These are phyloP conservation scores for Ophiocordyceps robertsii DNA, from an alignment of 2,329 filamentous ascomycete species.

Conservation along the genomic window DNA sequence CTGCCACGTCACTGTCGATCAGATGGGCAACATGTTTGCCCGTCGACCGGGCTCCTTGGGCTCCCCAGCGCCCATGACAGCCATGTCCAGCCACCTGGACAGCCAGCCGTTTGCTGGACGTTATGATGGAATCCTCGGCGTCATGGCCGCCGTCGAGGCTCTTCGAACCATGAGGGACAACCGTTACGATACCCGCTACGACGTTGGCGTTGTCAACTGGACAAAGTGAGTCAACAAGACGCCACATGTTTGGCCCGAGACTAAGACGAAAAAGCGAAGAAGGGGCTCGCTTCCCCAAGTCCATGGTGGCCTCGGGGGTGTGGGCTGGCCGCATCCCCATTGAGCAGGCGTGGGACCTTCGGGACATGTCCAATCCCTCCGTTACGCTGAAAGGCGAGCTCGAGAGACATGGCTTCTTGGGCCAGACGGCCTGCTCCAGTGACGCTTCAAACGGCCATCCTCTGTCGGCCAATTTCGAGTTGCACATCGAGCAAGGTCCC, in stretches of 20 bases:
- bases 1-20: slow-evolving; percentile 54
- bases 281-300: slow-evolving; percentile 64
- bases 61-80: slow-evolving; percentile 40
- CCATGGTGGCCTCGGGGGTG: slow-evolving; percentile 64
- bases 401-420: slow-evolving; percentile 47
- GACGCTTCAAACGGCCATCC: slow-evolving; percentile 22
- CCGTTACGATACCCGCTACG: slow-evolving; percentile 53
- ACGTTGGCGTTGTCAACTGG: slow-evolving; percentile 66
- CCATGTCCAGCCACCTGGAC: slow-evolving; percentile 54
- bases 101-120: slow-evolving; percentile 51
- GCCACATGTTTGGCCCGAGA: background rate
- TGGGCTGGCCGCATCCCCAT: slow-evolving; percentile 59
- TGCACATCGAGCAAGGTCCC: slow-evolving; percentile 63
- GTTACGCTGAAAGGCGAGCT: slow-evolving; percentile 32
- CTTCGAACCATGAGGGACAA: slow-evolving; percentile 55
- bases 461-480: slow-evolving; percentile 66
- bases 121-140: slow-evolving; percentile 67
- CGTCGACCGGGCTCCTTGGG: slow-evolving; percentile 36
- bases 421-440: slow-evolving; percentile 4
- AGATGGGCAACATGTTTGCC: slow-evolving; percentile 74
- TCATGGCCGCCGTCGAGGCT: slow-evolving; percentile 61
- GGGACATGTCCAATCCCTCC: slow-evolving; percentile 33
- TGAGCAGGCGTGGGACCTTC: slow-evolving; percentile 46
- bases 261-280: slow-evolving; percentile 45
- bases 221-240: slow-evolving; percentile 38